These are phyloP conservation scores for Aureobasidium sp. DNA, from an alignment of 2,329 filamentous ascomycete genomes.

Conservation along the genomic window DNA sequence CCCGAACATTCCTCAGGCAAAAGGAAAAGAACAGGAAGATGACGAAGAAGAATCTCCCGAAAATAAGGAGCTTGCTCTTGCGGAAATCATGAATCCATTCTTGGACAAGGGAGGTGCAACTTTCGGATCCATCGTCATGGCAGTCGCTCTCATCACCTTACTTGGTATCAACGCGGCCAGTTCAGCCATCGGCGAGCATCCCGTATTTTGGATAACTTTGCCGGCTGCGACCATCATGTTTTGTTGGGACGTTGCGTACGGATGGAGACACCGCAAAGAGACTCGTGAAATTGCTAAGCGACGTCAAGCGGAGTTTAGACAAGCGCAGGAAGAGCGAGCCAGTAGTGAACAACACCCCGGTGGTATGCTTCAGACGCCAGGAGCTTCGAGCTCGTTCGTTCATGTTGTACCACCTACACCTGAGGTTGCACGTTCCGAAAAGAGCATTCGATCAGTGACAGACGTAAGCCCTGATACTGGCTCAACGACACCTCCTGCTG, in stretches of 20 bases:
- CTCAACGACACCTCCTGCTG: background rate
- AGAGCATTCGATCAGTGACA: background rate
- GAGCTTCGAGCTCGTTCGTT: background rate
- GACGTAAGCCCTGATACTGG: background rate
- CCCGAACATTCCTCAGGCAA: slow-evolving; percentile 62
- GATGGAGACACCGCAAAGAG: slow-evolving; percentile 56
- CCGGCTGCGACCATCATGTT: slow-evolving; percentile 64
- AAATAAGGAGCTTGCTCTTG: slow-evolving; percentile 53
- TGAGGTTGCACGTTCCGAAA: background rate
- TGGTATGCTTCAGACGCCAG: background rate
- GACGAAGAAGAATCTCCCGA: slow-evolving; percentile 44
- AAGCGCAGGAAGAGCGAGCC: slow-evolving; percentile 23
- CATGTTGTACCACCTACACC: background rate
- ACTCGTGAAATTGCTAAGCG: slow-evolving; percentile 56
- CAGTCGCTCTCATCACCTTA: slow-evolving; percentile 58
- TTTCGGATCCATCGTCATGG: slow-evolving; percentile 61
- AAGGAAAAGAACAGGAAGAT: slow-evolving; percentile 49
- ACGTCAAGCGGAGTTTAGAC: slow-evolving; percentile 31
- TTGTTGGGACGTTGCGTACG: slow-evolving; percentile 57
- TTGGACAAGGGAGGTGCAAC: slow-evolving; percentile 59
- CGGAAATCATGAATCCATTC: slow-evolving; percentile 71
- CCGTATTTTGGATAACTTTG: slow-evolving; percentile 62
- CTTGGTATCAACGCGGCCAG: slow-evolving; percentile 59
- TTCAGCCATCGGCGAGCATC: slow-evolving; percentile 43
- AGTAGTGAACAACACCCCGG: background rate